Evolutionary conservation across 1,284 basidiomycete species (phyloP).

Genomic region (Trametes pubescens): DNA sequence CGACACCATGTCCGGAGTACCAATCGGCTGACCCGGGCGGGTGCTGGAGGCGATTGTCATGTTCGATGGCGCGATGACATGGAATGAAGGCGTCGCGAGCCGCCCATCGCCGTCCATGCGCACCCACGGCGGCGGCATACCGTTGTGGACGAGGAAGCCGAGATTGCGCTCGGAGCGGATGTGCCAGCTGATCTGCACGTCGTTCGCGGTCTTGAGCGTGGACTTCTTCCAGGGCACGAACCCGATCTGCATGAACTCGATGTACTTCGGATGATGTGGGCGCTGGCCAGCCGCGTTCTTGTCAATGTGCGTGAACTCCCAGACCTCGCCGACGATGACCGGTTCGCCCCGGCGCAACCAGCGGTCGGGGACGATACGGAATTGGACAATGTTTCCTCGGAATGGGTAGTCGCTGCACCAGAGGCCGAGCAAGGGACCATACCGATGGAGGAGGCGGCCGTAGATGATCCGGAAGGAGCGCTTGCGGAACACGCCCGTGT

Average conservation of each 20-base stretch:
- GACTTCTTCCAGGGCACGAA: constrained; percentile 22
- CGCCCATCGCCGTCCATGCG: constrained; percentile 21
- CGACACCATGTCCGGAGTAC: constrained; percentile 28
- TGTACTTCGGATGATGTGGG: constrained; percentile 27
- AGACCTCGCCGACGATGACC: constrained; percentile 36
- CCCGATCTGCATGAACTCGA: constrained; percentile 33
- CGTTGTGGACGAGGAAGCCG: constrained; percentile 20
- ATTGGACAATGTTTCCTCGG: constrained; percentile 36
- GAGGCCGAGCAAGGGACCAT: constrained; percentile 34
- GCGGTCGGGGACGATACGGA: constrained; percentile 28
- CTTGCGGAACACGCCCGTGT: constrained; percentile 19
- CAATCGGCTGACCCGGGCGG: neutral
- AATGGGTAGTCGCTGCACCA: constrained; percentile 40
- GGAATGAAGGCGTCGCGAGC: constrained; percentile 24
- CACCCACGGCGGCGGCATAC: constrained; percentile 19
- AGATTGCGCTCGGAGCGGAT: constrained; percentile 25
- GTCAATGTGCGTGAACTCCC: constrained; percentile 22
- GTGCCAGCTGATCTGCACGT: constrained; percentile 30
- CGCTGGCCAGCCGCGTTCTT: neutral
- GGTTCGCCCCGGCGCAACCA: constrained; percentile 20
- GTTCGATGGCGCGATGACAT: constrained; percentile 24
- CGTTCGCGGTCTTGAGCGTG: constrained; percentile 18
- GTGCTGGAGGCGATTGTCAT: constrained; percentile 14
- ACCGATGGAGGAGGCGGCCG: constrained; percentile 32
- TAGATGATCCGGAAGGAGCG: constrained; percentile 35